These are phyloP conservation scores for Benincasa hispida DNA, from an alignment of 306 rosid species.

Conservation along the genomic window DNA sequence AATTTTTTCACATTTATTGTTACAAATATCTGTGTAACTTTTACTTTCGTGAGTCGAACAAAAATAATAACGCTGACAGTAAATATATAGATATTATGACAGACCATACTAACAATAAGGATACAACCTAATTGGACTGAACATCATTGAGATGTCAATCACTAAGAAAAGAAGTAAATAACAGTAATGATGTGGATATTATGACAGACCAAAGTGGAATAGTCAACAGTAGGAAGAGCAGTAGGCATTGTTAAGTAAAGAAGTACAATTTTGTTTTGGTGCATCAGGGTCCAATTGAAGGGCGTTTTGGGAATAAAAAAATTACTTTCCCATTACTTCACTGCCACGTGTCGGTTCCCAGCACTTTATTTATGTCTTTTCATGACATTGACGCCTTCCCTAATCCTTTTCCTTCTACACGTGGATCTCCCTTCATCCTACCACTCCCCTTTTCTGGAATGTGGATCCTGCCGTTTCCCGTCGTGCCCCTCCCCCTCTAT, in stretches of 20 bases:
- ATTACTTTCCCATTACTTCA: not conserved
- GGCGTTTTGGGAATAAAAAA: not conserved
- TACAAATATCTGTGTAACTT: too few species aligned
- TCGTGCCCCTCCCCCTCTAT: not conserved
- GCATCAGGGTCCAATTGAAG: not conserved
- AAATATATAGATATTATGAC: too few species aligned
- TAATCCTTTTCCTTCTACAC: not conserved
- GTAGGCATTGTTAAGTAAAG: too few species aligned
- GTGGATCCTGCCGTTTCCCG: not conserved
- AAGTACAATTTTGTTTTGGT: not conserved
- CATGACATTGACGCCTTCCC: not conserved
- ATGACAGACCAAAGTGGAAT: too few species aligned
- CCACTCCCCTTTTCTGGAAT: not conserved
- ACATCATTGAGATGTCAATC: too few species aligned
- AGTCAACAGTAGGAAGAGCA: not conserved
- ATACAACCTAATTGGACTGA: too few species aligned
- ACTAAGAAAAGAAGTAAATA: too few species aligned
- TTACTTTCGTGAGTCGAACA: too few species aligned
- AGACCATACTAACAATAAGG: too few species aligned
- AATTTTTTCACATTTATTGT: too few species aligned
- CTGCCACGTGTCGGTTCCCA: not conserved
- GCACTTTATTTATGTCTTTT: not conserved
- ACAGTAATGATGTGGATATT: too few species aligned
- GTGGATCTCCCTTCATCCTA: not conserved
- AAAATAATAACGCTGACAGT: too few species aligned